Evolutionary conservation across 495 filamentous ascomycete genomes (phyloP), one percentile per base, ranked within the genome.

Genomic region (Sporormia fimetaria): DNA sequence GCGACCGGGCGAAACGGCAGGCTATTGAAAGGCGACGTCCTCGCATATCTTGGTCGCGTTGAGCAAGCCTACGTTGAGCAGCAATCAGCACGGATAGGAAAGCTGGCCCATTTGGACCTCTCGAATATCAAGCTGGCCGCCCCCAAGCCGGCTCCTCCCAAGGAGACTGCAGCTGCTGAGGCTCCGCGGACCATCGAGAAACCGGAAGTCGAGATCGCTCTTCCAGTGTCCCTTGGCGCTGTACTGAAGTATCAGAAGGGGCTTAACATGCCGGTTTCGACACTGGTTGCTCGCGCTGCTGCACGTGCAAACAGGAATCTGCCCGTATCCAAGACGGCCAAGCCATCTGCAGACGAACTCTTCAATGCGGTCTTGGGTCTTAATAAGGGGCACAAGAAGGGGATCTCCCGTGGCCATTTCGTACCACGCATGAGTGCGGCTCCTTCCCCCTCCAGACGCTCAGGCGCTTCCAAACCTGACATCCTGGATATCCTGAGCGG

Each of bases 1-100:
- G 77, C 84, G 7, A 87, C 80, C 20, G 90, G 90, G 11, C 90
- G 90, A 23, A 81, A 78, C 59, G 87, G 87, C 32, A 79, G 92
- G 33, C 67, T 98, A 28, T 70, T 98, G 23, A 98, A 98, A 65
- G 90, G 90, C 33, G 90, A 98, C 58, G 83, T 98, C 6, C 74
- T 98, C 30, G 86, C 86, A 21, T 90, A 88, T 58, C 64, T 96
- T 10, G 90, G 92, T 35, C 64, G 63, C 39, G 81, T 94, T 52
- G 62, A 77, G 30, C 61, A 75, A 27, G 65, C 73, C 16, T 81
- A 81, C 52, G 78, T 86, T 6, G 64, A 72, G n/a, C 67, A 76
- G 27, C 73, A 83, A 45, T 77, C 77, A 28, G 63, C 68, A 18
- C 74, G 74, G 7, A 76, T 95, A 52, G 62, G 68, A 30, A 80